Evolutionary conservation across 805 yeast species (phyloP).

Genomic region (Torulaspora franciscae): DNA sequence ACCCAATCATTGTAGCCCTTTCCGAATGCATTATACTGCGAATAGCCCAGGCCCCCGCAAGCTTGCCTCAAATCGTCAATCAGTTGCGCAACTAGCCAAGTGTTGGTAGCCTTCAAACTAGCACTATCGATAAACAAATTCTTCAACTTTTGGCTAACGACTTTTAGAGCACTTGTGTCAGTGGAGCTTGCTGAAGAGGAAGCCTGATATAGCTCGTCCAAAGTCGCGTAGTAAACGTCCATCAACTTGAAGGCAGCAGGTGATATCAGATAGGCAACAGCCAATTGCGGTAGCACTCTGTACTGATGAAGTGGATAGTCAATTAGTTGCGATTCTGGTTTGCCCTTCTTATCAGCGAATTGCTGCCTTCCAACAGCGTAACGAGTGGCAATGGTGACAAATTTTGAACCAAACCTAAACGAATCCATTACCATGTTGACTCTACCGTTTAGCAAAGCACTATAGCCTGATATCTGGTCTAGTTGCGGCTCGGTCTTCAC

Average conservation of each 20-base stretch:
- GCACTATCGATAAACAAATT: slow-evolving; percentile 80
- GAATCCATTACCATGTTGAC: slow-evolving; percentile 87
- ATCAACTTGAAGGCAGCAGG: slow-evolving; percentile 64
- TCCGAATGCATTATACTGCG: slow-evolving; percentile 87
- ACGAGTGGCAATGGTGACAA: slow-evolving; percentile 77
- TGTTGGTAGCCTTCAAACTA: slow-evolving; percentile 79
- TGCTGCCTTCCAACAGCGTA: slow-evolving; percentile 89
- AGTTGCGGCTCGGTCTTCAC: slow-evolving; percentile 55
- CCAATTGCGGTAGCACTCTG: slow-evolving; percentile 78
- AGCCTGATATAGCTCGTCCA: slow-evolving; percentile 51
- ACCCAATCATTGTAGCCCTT: slow-evolving; percentile 89
- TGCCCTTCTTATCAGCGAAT: slow-evolving; percentile 44
- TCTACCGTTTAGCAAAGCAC: slow-evolving; percentile 83
- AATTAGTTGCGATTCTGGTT: slow-evolving; percentile 57
- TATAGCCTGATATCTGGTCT: slow-evolving; percentile 77
- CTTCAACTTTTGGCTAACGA: slow-evolving; percentile 49
- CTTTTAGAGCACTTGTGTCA: slow-evolving; percentile 47
- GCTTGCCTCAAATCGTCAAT: slow-evolving; percentile 90
- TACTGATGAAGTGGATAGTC: slow-evolving; percentile 88
- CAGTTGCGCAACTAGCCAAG: slow-evolving; percentile 76
- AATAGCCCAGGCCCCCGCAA: slow-evolving; percentile 96
- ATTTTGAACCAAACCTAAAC: slow-evolving; percentile 72
- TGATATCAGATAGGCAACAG: slow-evolving; percentile 70
- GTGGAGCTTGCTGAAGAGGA: slow-evolving; percentile 38
- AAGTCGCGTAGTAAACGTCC: slow-evolving; percentile 45